phyloP scores from a whole-genome alignment of 2,329 filamentous ascomycete genomes.

The Hypoxylon sp. region DNA sequence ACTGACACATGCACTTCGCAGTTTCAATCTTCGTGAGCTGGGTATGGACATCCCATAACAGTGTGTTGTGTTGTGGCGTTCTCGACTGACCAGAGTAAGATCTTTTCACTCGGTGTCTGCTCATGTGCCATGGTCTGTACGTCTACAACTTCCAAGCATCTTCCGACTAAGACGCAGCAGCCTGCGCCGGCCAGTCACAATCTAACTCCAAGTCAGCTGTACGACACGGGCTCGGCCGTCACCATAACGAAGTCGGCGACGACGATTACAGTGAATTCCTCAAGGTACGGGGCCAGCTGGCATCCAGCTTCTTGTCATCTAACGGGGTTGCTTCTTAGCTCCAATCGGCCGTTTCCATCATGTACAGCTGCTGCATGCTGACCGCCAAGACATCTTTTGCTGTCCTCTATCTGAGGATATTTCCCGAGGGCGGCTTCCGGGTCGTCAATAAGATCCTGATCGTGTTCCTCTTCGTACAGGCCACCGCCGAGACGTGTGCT shows the following conservation, averaged over 20 bases:
- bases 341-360: conserved; percentile 38
- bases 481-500: conserved; percentile 43
- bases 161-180: too few species aligned
- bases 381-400: conserved; percentile 47
- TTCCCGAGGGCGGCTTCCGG: conserved; percentile 37
- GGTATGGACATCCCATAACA: conserved; percentile 14
- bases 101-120: conserved; percentile 21
- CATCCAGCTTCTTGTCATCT: neutral
- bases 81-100: conserved; percentile 7
- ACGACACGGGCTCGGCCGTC: conserved; percentile 19
- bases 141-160: conserved; percentile 6
- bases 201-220: conserved; percentile 19
- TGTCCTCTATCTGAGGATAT: conserved; percentile 45
- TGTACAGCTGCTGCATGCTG: conserved; percentile 43
- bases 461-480: conserved; percentile 42
- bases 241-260: conserved; percentile 21
- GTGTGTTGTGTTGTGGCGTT: neutral
- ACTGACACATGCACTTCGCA: conserved; percentile 17
- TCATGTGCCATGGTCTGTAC: conserved; percentile 22
- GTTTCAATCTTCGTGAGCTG: conserved; percentile 34
- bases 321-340: conserved; percentile 10
- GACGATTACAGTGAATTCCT: conserved; percentile 23
- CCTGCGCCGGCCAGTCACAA: neutral
- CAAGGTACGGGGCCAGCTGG: conserved; percentile 7
- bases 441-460: conserved; percentile 44